These are phyloP conservation scores for Cladosporium colombiae DNA, from an alignment of 2,329 filamentous ascomycete species.

Conservation along the genomic window DNA sequence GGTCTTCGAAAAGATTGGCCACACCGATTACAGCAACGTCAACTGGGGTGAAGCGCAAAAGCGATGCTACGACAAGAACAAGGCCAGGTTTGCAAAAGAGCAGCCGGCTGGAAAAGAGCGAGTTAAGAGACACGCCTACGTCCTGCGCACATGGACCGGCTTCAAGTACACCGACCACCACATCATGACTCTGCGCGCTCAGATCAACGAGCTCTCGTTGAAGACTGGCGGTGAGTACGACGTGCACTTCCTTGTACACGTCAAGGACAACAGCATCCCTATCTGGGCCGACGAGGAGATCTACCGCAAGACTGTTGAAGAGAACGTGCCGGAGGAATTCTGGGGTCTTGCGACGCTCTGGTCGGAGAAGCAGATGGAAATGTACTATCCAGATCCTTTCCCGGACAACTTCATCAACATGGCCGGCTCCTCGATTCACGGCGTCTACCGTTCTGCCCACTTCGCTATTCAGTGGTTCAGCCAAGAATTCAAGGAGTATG, in stretches of 20 bases:
- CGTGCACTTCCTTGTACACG: constrained; percentile 80
- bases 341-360: constrained; percentile 85
- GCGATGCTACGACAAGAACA: constrained; percentile 52
- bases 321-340: constrained; percentile 79
- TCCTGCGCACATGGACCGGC: constrained; percentile 82
- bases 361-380: constrained; percentile 90
- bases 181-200: constrained; percentile 75
- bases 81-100: constrained; percentile 44
- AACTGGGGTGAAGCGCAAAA: constrained; percentile 52
- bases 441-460: constrained; percentile 72
- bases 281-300: constrained; percentile 74
- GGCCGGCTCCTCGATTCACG: constrained; percentile 68
- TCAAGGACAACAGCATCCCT: constrained; percentile 73
- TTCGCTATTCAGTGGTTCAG: constrained; percentile 55
- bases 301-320: constrained; percentile 67
- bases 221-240: constrained; percentile 85
- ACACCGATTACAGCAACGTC: constrained; percentile 50
- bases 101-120: constrained; percentile 39
- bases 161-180: constrained; percentile 78
- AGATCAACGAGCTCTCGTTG: constrained; percentile 79
- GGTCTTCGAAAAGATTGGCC: constrained; percentile 53
- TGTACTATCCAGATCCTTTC: constrained; percentile 84
- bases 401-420: constrained; percentile 72
- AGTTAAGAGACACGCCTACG: constrained; percentile 70
- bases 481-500: constrained; percentile 53